These are phyloP conservation scores for Daldinia eschscholtzii DNA, from an alignment of 2,329 filamentous ascomycete genomes.

Conservation along the genomic window DNA sequence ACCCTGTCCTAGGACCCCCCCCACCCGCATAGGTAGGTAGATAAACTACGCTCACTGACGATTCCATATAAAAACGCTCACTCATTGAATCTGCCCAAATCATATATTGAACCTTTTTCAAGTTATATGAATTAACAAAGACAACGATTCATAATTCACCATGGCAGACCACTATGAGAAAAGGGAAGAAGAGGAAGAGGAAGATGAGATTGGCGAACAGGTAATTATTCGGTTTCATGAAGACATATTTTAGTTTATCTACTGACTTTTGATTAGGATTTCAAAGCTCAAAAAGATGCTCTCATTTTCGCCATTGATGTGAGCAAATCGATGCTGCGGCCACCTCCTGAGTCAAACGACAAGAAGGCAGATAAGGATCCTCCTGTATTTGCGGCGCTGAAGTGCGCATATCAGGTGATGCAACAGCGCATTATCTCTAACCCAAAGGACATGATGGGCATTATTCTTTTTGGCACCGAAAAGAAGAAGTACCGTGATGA, in stretches of 20 bases:
- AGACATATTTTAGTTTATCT: background rate
- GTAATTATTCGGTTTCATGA: slow-evolving; percentile 56
- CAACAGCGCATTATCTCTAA: slow-evolving; percentile 98
- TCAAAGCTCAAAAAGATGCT: slow-evolving; percentile 95
- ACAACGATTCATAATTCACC: background rate
- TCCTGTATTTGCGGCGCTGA: slow-evolving; percentile 84
- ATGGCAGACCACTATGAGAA: slow-evolving; percentile 60
- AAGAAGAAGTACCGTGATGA: slow-evolving; percentile 82
- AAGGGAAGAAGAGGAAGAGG: slow-evolving; percentile 74
- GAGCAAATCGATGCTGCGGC: slow-evolving; percentile 85
- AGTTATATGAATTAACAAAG: no score
- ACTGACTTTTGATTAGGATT: slow-evolving; percentile 68
- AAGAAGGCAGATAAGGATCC: slow-evolving; percentile 86
- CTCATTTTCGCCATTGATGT: slow-evolving; percentile 96
- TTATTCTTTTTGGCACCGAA: slow-evolving; percentile 90
- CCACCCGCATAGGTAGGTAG: no score
- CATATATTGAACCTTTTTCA: background rate
- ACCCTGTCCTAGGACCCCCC: no score
- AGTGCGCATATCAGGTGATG: slow-evolving; percentile 95
- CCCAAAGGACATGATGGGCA: slow-evolving; percentile 96
- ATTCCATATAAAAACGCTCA: background rate
- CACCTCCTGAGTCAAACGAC: slow-evolving; percentile 71
- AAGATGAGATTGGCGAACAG: slow-evolving; percentile 75
- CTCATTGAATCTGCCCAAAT: background rate
- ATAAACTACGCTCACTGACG: no score